Evolutionary conservation across 495 filamentous ascomycete genomes (phyloP), one percentile per base, ranked within the genome.

Genomic region (Daldinia loculata): DNA sequence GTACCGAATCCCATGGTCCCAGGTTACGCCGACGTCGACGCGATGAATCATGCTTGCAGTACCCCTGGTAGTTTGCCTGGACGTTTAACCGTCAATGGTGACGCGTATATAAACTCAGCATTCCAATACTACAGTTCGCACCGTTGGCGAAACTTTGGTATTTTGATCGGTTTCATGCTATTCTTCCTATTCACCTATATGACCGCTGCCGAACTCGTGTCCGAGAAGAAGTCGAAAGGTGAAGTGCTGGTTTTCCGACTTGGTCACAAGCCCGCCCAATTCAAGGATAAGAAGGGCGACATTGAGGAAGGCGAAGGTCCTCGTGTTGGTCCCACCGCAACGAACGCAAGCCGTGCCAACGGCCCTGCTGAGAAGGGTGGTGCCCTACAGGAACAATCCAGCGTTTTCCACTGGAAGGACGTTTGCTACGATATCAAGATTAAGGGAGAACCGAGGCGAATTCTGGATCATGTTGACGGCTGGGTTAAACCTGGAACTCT

Each of bases 401-500:
- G 91, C 19, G 88, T 94, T 57, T 97, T 97, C 79, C 90, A 92
- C 71, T 97, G 94, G 94, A 87, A 89, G 62, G 85, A 94, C 74
- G 90, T 97, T 3, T 91, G 88, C 78, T 97, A 95, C 73, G 92
- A 95, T 67, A 91, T 97, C 81, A 93, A 94, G 79, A 91, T 97
- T 75, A 96, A 96, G 79, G 83, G 83, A 8, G 87, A 92, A 67
- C 80, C 83, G 26, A 84, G 93, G n/a, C 85, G 91, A 27, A 90
- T 97, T 67, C 84, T 97, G 36, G 88, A 97, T 67, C 82, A 93
- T 64, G 90, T 97, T 6, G 91, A 93, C 73, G 94, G 94, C 29
- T 97, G 92, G 92, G 92, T 97, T 55, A 94, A 95, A 75, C 94
- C 94, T 29, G 94, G 94, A 60, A 96, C 92, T 14, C 75, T 97